Percentiles rank a stretch among this genome's conserved stretches.
Evolutionary conservation across 257 asterid species (phyloP).

Genomic region (Linaria vulgaris): DNA sequence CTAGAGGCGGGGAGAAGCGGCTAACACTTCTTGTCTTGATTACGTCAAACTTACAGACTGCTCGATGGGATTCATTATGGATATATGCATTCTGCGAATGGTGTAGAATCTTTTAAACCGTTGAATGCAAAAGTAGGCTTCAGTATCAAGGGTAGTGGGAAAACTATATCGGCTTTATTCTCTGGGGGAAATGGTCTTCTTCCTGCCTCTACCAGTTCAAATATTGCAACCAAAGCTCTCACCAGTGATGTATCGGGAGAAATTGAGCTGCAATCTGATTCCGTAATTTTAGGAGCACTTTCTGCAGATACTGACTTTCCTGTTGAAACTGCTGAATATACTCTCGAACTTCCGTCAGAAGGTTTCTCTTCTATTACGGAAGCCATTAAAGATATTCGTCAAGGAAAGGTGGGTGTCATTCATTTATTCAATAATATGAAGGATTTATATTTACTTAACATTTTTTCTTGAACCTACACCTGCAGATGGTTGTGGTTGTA

Average conservation of each 20-base stretch:
- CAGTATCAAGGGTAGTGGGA: constrained; percentile 39
- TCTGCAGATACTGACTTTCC: constrained; percentile 72
- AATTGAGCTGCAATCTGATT: constrained; percentile 56
- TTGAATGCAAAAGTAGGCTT: constrained; percentile 40
- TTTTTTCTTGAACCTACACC: constrained; percentile 9
- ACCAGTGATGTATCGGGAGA: constrained; percentile 49
- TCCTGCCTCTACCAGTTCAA: constrained; percentile 34
- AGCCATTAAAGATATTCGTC: constrained; percentile 83
- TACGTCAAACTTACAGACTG: constrained; percentile 39
- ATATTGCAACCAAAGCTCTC: constrained; percentile 34
- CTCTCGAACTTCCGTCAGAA: constrained; percentile 67
- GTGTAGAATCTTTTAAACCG: constrained; percentile 40
- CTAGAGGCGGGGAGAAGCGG: constrained; percentile 3
- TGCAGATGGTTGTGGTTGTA: constrained; percentile 92
- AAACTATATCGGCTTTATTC: constrained; percentile 45
- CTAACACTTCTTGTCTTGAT: constrained; percentile 29
- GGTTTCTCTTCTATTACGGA: constrained; percentile 79
- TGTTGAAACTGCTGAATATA: constrained; percentile 56
- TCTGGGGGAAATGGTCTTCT: constrained; percentile 51
- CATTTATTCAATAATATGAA: constrained; percentile 9
- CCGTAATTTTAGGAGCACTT: constrained; percentile 56
- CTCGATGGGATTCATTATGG: constrained; percentile 50
- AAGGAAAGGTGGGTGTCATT: constrained; percentile 70
- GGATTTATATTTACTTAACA: constrained; percentile 16
- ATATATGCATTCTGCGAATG: constrained; percentile 37